Evolutionary conservation across 179 eudicot species (phyloP).

Genomic region (Silene vulgaris): DNA sequence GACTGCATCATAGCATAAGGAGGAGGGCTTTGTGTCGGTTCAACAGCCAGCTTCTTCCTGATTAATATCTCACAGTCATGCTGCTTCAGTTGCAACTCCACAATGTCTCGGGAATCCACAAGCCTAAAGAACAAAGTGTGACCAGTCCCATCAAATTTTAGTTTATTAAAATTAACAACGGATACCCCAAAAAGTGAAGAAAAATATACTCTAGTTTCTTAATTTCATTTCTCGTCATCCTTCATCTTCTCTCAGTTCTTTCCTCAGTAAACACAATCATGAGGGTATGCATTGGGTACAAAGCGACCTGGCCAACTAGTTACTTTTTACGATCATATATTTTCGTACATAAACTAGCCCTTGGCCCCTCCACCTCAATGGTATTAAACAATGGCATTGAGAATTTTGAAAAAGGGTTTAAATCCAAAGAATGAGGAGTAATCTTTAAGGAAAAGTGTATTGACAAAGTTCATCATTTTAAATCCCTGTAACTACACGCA

Average conservation of each 20-base stretch:
- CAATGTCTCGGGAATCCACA: slow-evolving; percentile 92
- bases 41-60: slow-evolving; percentile 80
- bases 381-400: no score
- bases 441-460: no score
- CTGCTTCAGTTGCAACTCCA: slow-evolving; percentile 84
- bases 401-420: no score
- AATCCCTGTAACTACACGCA: no score
- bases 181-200: background rate
- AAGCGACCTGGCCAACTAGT: no score
- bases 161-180: background rate
- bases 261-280: background rate
- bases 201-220: background rate
- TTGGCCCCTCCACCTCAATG: no score
- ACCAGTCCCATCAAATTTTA: background rate
- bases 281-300: background rate
- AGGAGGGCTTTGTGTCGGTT: slow-evolving; percentile 40
- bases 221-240: background rate
- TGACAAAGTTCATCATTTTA: no score
- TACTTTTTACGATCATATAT: no score
- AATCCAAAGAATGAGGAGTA: no score
- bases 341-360: no score
- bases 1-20: slow-evolving; percentile 58
- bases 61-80: slow-evolving; percentile 75
- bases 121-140: slow-evolving; percentile 42
- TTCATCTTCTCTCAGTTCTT: background rate